Evolutionary conservation across 345 rosid species (phyloP).

Genomic region (Linum trigynum): DNA sequence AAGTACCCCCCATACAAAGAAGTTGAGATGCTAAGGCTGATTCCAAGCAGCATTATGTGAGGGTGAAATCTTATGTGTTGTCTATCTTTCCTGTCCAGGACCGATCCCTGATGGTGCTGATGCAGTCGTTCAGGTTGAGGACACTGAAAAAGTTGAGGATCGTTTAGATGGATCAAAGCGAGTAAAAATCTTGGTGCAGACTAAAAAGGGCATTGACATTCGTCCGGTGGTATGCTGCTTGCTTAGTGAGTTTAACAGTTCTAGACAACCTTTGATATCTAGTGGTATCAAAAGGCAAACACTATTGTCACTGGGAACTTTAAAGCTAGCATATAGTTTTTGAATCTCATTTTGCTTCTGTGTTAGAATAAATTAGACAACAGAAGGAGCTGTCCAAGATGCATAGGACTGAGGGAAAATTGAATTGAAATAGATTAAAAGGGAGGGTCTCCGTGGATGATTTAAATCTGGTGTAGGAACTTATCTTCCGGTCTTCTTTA

Average conservation of each 20-base stretch:
- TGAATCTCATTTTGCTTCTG: background rate
- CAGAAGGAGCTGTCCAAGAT: background rate
- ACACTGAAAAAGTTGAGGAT: constrained; percentile 44
- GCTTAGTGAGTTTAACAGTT: background rate
- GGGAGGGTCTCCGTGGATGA: no score
- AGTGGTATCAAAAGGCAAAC: background rate
- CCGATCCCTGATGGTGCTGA: constrained; percentile 97
- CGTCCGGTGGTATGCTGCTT: constrained; percentile 75
- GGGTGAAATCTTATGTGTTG: background rate
- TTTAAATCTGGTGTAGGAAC: no score
- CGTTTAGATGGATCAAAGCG: constrained; percentile 32
- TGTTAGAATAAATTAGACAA: background rate
- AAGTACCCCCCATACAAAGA: background rate
- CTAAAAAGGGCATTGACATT: constrained; percentile 64
- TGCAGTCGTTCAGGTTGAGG: constrained; percentile 96
- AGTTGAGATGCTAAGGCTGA: background rate
- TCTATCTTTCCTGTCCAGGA: constrained; percentile 29
- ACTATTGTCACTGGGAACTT: background rate
- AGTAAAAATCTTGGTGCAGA: constrained; percentile 55
- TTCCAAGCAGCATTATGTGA: background rate
- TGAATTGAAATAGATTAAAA: no score
- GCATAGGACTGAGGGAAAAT: background rate
- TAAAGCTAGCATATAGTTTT: background rate
- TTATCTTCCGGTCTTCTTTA: no score
- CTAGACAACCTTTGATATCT: background rate